These are phyloP conservation scores for Alternaria angustiovoidea DNA, from an alignment of 2,329 filamentous ascomycete genomes.

Conservation along the genomic window DNA sequence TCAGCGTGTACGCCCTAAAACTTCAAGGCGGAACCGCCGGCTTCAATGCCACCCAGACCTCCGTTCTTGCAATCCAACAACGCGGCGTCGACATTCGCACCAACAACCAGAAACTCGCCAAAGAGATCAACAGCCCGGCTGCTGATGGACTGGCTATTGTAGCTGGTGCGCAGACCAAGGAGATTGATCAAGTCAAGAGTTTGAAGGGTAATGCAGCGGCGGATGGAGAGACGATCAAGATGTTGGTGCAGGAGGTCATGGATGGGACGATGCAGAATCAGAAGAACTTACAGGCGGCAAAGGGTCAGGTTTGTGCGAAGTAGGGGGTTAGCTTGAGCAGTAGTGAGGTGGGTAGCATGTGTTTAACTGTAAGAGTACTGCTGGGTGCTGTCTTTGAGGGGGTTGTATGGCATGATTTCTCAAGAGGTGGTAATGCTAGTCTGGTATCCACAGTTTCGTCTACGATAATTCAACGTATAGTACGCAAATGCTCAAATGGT, in stretches of 20 bases:
- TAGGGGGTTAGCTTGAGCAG: not conserved
- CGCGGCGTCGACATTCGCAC: conserved; percentile 30
- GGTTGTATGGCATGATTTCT: not conserved
- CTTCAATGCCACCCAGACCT: not conserved
- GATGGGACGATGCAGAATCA: conserved; percentile 29
- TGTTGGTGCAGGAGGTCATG: conserved; percentile 23
- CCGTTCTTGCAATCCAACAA: conserved; percentile 22
- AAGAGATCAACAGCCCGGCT: conserved; percentile 24
- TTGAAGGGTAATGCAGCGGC: conserved; percentile 11
- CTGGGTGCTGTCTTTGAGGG: not conserved
- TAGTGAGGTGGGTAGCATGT: not conserved
- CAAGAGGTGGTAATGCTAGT: not conserved
- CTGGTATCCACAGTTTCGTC: not conserved
- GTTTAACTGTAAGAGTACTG: not conserved
- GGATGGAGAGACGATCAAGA: conserved; percentile 18
- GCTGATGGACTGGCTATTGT: conserved; percentile 25
- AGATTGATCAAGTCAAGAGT: conserved; percentile 22
- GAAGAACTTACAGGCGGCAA: conserved; percentile 23
- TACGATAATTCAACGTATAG: not conserved
- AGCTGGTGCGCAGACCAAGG: conserved; percentile 23
- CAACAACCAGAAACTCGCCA: conserved; percentile 30
- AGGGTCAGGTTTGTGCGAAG: not conserved
- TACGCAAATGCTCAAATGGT: not conserved
- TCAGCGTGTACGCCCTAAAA: conserved; percentile 20
- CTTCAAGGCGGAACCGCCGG: conserved; percentile 2